Evolutionary conservation across 805 yeast genomes (phyloP), one percentile per base, ranked within the genome.

Genomic region (Clavispora vitiphila): DNA sequence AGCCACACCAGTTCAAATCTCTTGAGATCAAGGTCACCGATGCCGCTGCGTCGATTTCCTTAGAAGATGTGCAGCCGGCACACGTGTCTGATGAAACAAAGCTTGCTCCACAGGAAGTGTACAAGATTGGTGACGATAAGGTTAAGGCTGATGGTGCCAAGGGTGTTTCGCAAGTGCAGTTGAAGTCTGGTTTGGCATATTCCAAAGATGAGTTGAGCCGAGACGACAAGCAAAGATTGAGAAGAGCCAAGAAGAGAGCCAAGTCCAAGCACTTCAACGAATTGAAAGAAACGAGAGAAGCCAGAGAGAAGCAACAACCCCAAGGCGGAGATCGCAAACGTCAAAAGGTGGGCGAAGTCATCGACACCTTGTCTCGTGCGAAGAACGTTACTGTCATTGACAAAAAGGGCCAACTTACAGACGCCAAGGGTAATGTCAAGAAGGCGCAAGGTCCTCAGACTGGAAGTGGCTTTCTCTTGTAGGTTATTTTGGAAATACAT

Each of bases 61-160:
- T 91, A 96, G 99, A 91, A 65, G 98, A 93, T 57, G 93, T 96
- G 1, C 97, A 89, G 66, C 99, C 99, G 38, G 72, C 87, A 43
- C 81, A 89, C 27, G 72, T 86, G 67, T 78, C 93, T 2, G 68
- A 77, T 25, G 86, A 82, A 18, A 69, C 82, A 11, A 77, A 85
- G 37, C 72, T 93, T 54, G 99, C 99, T 2, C 99, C 99, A 30
- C 99, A 91, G 67, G 99, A 91, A 65, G 73, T 93, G 8, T 93
- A 83, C 64, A 78, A 72, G 58, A 68, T 72, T 38, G 67, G 72
- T 11, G 74, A 77, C 54, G 66, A 64, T 43, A 57, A 53, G 40
- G 50, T 58, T 12, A 51, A 48, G 35, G 64, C 62, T 1, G 52
- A 56, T 19, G 68, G 67, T 1, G 57, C 48, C 6, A 48, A 55